phyloP scores from a whole-genome alignment of 306 rosid genomes.

The Acacia acuminata region DNA sequence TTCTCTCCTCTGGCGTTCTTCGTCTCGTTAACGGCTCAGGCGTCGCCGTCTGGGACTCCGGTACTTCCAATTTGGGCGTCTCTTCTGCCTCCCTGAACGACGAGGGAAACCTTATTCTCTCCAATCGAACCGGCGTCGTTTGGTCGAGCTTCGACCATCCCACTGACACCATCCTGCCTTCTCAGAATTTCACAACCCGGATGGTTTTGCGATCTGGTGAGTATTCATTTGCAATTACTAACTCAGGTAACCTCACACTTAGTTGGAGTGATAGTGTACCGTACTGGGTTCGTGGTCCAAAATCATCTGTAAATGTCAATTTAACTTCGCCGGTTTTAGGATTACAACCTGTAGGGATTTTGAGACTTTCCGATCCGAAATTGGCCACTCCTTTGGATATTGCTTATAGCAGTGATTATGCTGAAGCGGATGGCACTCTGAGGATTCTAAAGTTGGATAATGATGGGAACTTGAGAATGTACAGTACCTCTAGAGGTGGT shows the following conservation, averaged over 20 bases:
- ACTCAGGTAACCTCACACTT: conserved; percentile 60
- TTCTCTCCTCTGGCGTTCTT: conserved; percentile 59
- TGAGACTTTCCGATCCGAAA: conserved; percentile 46
- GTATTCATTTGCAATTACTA: conserved; percentile 47
- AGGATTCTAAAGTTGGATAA: conserved; percentile 60
- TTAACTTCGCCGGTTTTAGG: conserved; percentile 55
- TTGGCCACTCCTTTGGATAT: conserved; percentile 37
- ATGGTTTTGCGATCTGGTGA: conserved; percentile 61
- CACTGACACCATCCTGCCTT: conserved; percentile 58
- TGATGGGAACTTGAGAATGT: conserved; percentile 75
- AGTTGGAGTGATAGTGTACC: conserved; percentile 46
- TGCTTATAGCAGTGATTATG: conserved; percentile 65
- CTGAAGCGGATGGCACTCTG: conserved; percentile 43
- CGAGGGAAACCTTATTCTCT: conserved; percentile 57
- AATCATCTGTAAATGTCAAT: conserved; percentile 40
- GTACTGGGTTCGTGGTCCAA: conserved; percentile 64
- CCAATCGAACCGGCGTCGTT: conserved; percentile 39
- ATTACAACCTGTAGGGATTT: conserved; percentile 45
- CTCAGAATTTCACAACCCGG: conserved; percentile 50
- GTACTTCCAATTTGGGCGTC: conserved; percentile 57
- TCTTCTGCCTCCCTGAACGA: conserved; percentile 59
- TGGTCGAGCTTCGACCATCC: conserved; percentile 82
- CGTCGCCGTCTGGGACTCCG: conserved; percentile 55
- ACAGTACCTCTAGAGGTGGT: conserved; percentile 49
- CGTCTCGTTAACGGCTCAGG: conserved; percentile 63